Conservation (phyloP, 2,329 filamentous ascomycete genomes). For the Colletotrichum lindemuthianum region DNA sequence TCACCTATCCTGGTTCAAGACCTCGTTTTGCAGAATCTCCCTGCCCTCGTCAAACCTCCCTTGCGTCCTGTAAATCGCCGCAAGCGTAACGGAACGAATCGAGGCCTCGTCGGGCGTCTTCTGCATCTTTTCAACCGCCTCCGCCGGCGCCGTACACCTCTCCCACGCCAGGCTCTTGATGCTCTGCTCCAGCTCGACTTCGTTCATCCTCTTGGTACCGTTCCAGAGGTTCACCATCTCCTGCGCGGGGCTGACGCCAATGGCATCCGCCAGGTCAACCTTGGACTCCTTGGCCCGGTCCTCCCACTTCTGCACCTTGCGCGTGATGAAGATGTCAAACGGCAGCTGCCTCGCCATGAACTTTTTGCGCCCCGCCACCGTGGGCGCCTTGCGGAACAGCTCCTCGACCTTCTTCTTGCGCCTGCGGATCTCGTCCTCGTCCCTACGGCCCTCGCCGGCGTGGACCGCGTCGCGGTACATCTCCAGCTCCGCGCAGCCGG, state of each 20-base stretch:
- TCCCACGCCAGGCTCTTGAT: conserved; percentile 72
- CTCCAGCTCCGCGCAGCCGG: conserved; percentile 81
- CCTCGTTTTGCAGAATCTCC: conserved; percentile 67
- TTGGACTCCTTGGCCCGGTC: conserved; percentile 74
- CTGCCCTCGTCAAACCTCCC: conserved; percentile 73
- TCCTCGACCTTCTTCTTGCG: conserved; percentile 74
- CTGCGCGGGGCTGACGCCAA: conserved; percentile 82
- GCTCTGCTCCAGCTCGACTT: conserved; percentile 70
- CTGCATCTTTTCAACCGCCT: conserved; percentile 56
- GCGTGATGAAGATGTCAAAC: conserved; percentile 84
- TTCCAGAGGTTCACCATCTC: conserved; percentile 98
- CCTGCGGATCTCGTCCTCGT: conserved; percentile 57
- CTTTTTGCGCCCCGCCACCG: conserved; percentile 82
- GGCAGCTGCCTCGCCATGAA: conserved; percentile 92
- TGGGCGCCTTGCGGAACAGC: conserved; percentile 76
- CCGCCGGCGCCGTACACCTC: conserved; percentile 63
- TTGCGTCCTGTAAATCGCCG: conserved; percentile 72
- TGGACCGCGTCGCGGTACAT: conserved; percentile 75
- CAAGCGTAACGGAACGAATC: conserved; percentile 73
- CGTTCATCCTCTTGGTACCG: conserved; percentile 82
- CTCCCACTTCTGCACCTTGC: conserved; percentile 92
- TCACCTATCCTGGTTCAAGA: conserved; percentile 73
- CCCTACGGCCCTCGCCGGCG: conserved; percentile 34
- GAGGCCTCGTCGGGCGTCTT: conserved; percentile 69
- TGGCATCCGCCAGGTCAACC: conserved; percentile 78